A percentile compares a stretch with the other conserved stretches of the same genome.
Conservation (phyloP, 2,329 filamentous ascomycete species). For the Aspergillus novoparasiticus region DNA sequence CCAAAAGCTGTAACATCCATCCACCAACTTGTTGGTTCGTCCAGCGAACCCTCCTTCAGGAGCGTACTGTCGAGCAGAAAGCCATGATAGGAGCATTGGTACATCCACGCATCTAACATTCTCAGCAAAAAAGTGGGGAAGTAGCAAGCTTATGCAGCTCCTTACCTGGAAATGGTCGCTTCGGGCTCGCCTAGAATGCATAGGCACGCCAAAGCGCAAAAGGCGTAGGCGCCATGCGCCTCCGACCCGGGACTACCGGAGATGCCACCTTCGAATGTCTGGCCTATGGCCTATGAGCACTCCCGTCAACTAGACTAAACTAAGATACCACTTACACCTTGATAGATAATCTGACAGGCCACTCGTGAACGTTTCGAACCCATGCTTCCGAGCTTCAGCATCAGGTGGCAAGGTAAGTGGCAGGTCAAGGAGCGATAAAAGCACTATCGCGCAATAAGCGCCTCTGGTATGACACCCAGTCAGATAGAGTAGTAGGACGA, state of each 20-base stretch:
- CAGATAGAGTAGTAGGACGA: constrained; percentile 21
- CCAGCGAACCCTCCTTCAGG: constrained; percentile 93
- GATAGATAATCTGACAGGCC: constrained; percentile 78
- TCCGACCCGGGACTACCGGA: constrained; percentile 82
- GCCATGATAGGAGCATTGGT: constrained; percentile 77
- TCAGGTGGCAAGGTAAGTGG: constrained; percentile 76
- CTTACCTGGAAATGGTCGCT: constrained; percentile 71
- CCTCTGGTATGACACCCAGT: constrained; percentile 58
- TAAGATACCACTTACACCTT: constrained; percentile 62
- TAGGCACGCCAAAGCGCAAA: constrained; percentile 88
- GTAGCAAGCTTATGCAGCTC: constrained; percentile 19
- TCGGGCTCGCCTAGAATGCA: constrained; percentile 81
- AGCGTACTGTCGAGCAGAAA: constrained; percentile 83
- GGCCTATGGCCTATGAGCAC: constrained; percentile 56
- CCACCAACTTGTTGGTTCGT: constrained; percentile 95
- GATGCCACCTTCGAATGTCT: constrained; percentile 94
- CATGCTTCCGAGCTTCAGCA: constrained; percentile 66
- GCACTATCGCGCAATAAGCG: constrained; percentile 85
- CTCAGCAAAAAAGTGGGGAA: constrained; percentile 14
- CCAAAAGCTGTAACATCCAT: constrained; percentile 99
- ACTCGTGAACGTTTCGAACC: constrained; percentile 68
- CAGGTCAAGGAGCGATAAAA: constrained; percentile 80
- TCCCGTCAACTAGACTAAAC: constrained; percentile 2
- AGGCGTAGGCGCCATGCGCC: constrained; percentile 95
- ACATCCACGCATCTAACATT: constrained; percentile 71